phyloP scores from a whole-genome alignment of 257 asterid genomes.

The Solanum chaucha region DNA sequence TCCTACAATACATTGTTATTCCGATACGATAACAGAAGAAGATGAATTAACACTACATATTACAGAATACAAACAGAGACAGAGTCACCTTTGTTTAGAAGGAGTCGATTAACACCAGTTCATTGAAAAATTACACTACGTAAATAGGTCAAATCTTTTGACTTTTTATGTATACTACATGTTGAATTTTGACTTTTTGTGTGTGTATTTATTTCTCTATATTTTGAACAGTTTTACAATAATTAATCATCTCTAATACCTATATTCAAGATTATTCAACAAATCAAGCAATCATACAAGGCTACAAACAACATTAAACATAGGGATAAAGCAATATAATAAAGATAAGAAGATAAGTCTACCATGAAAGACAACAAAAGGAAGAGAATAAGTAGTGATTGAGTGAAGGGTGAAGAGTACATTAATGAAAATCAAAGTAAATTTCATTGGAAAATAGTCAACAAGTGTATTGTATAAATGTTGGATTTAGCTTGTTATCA shows the following conservation, averaged over 20 bases:
- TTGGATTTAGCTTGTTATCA: neutral
- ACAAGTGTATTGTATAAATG: neutral
- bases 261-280: neutral
- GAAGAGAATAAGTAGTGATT: conserved; percentile 34
- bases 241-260: neutral
- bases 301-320: neutral
- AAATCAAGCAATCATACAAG: neutral
- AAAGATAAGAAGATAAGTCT: neutral
- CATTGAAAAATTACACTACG: neutral
- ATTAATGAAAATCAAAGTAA: neutral
- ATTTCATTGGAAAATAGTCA: neutral
- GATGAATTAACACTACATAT: neutral
- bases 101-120: neutral
- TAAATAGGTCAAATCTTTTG: neutral
- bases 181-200: neutral
- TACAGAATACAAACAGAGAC: neutral
- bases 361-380: conserved; percentile 89
- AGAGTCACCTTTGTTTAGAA: neutral
- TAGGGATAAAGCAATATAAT: neutral
- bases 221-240: neutral
- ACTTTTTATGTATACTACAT: neutral
- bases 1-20: neutral
- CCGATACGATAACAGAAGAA: neutral
- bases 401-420: conserved; percentile 20
- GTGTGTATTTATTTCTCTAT: neutral